phyloP scores from a whole-genome alignment of 2,329 filamentous ascomycete genomes.

The Cryphonectria carpinicola region DNA sequence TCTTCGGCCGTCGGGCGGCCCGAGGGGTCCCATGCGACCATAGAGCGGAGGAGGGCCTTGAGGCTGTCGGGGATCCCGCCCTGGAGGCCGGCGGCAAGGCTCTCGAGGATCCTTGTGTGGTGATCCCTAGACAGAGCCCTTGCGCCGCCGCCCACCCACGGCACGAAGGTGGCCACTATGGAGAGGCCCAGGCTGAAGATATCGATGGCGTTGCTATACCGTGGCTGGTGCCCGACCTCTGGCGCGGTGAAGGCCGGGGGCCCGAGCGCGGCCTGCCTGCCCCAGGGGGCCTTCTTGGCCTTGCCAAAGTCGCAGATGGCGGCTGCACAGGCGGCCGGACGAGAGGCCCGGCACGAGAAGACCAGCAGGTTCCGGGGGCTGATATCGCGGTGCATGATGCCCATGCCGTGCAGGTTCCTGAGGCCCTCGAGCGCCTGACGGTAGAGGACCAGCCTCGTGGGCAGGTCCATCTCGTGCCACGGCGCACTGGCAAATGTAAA shows the following conservation, averaged over 20 bases:
- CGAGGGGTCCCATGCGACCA: constrained; percentile 12
- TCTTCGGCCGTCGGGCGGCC: constrained; percentile 6
- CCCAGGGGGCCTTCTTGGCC: too few relatives aligned
- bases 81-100: constrained; percentile 8
- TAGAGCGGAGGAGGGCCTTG: constrained; percentile 3
- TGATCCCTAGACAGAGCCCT: constrained; percentile 1
- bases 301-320: too few relatives aligned
- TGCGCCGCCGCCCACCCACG: not conserved
- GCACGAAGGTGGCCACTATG: constrained; percentile 6
- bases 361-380: not conserved
- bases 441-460: too few relatives aligned
- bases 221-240: not conserved
- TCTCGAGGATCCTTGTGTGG: constrained; percentile 1
- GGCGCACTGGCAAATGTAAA: too few relatives aligned
- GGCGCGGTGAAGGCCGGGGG: too few relatives aligned
- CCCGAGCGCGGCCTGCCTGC: not conserved
- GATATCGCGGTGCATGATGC: too few relatives aligned
- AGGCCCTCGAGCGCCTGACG: too few relatives aligned
- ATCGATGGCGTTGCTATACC: constrained; percentile 8
- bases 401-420: too few relatives aligned
- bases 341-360: not conserved
- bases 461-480: too few relatives aligned
- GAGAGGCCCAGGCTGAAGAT: constrained; percentile 11
- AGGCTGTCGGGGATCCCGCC: constrained; percentile 2
- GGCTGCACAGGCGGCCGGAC: too few relatives aligned